Conservation (phyloP, 2,329 filamentous ascomycete genomes). For the Cladosporium sp. region DNA sequence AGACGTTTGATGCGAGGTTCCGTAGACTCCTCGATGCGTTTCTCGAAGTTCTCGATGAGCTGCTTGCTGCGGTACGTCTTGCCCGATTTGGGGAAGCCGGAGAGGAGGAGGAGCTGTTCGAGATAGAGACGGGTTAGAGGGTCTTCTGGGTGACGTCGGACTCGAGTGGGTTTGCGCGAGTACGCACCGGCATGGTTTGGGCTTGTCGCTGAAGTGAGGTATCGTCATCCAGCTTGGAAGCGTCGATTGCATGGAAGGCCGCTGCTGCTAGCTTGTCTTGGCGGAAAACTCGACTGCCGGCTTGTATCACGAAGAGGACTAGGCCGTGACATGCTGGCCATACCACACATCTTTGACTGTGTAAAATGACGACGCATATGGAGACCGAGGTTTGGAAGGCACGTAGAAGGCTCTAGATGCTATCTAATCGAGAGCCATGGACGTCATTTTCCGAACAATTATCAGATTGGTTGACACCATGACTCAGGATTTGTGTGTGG, state of each 20-base stretch:
- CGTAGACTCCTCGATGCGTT: conserved; percentile 54
- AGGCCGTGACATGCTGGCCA: neutral
- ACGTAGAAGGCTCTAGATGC: neutral
- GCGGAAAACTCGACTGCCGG: conserved; percentile 6
- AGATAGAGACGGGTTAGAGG: conserved; percentile 4
- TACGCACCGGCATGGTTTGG: conserved; percentile 22
- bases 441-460: neutral
- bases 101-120: conserved; percentile 60
- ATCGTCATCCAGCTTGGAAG: conserved; percentile 18
- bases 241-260: neutral
- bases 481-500: neutral
- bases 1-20: conserved; percentile 55
- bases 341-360: neutral
- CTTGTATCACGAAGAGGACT: neutral
- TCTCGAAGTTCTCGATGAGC: conserved; percentile 64
- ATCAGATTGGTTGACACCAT: neutral
- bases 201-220: conserved; percentile 20
- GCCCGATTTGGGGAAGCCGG: conserved; percentile 65
- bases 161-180: neutral
- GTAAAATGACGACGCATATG: neutral
- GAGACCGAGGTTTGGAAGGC: neutral
- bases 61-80: conserved; percentile 64
- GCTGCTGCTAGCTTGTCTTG: neutral
- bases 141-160: neutral
- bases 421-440: neutral